A percentile compares a stretch with the other conserved stretches of the same genome.
Evolutionary conservation across 148 eudicot genomes (phyloP).

Genomic region (Pharnaceum exiguum): DNA sequence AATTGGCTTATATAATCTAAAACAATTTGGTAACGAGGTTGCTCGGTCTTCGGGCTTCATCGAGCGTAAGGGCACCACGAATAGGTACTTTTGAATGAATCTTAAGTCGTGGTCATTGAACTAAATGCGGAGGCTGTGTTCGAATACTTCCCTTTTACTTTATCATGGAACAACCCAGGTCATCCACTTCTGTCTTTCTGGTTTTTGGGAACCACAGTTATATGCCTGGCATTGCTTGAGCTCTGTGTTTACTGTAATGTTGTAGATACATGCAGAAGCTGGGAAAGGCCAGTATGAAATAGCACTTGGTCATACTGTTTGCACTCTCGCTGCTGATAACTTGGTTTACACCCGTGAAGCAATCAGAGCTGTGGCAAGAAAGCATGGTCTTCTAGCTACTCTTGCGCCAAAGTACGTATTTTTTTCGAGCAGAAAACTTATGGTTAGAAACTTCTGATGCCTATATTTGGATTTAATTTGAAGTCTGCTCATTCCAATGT

Average conservation of each 20-base stretch:
- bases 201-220: too few relatives aligned
- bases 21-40: too few relatives aligned
- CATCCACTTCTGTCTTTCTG: not conserved
- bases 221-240: not conserved
- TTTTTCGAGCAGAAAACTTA: not conserved
- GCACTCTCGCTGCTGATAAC: slow-evolving; percentile 74
- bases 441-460: not conserved
- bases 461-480: too few relatives aligned
- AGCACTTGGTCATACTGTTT: slow-evolving; percentile 58
- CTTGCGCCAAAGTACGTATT: slow-evolving; percentile 83
- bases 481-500: too few relatives aligned
- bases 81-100: too few relatives aligned
- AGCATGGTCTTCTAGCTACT: slow-evolving; percentile 88
- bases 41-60: too few relatives aligned
- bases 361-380: slow-evolving; percentile 80
- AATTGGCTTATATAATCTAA: too few relatives aligned
- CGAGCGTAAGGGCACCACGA: too few relatives aligned
- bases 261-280: slow-evolving; percentile 82
- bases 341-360: slow-evolving; percentile 71
- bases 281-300: slow-evolving; percentile 93
- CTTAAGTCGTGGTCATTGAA: too few relatives aligned
- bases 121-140: too few relatives aligned
- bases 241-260: slow-evolving; percentile 10
- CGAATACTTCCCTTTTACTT: too few relatives aligned
- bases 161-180: not conserved